Evolutionary conservation across 2,329 filamentous ascomycete genomes (phyloP).

Genomic region (Corynespora cassiicola): DNA sequence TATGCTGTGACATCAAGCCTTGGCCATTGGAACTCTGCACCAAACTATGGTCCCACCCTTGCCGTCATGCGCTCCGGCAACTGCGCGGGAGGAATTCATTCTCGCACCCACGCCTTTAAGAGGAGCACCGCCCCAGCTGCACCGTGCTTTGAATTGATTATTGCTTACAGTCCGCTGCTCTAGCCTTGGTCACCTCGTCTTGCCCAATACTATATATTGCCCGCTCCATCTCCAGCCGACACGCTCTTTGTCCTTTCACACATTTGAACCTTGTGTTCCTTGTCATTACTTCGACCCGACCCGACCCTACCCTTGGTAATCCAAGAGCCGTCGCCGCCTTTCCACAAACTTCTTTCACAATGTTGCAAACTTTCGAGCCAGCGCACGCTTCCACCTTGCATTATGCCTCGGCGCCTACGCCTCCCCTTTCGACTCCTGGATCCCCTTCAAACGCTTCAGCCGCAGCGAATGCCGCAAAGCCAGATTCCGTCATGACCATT

Average conservation of each 20-base stretch:
- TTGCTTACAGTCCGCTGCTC: conserved; percentile 28
- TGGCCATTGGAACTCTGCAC: conserved; percentile 32
- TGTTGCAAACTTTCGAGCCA: conserved; percentile 44
- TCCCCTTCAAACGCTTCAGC: conserved; percentile 29
- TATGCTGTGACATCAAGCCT: conserved; percentile 39
- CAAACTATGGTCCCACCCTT: conserved; percentile 38
- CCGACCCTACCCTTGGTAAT: not conserved
- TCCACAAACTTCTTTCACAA: conserved; percentile 26
- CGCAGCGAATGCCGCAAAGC: conserved; percentile 17
- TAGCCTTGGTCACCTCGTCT: conserved; percentile 24
- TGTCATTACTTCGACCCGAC: conserved; percentile 2
- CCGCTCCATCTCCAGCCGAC: conserved; percentile 14
- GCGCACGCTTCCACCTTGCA: conserved; percentile 31
- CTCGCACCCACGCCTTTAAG: conserved; percentile 27
- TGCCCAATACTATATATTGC: conserved; percentile 35
- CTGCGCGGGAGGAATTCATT: conserved; percentile 31
- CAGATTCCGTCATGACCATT: conserved; percentile 30
- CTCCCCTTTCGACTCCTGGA: conserved; percentile 33
- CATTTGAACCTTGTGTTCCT: no score
- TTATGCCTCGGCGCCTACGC: conserved; percentile 38
- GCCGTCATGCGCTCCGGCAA: conserved; percentile 40
- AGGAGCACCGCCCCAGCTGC: conserved; percentile 28
- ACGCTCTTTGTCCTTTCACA: conserved; percentile 21
- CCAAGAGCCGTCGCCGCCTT: conserved; percentile 1
- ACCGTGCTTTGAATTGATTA: no score